These are phyloP conservation scores for Chimonanthus salicifolius DNA, from an alignment of 164 flowering plant species.

Conservation along the genomic window DNA sequence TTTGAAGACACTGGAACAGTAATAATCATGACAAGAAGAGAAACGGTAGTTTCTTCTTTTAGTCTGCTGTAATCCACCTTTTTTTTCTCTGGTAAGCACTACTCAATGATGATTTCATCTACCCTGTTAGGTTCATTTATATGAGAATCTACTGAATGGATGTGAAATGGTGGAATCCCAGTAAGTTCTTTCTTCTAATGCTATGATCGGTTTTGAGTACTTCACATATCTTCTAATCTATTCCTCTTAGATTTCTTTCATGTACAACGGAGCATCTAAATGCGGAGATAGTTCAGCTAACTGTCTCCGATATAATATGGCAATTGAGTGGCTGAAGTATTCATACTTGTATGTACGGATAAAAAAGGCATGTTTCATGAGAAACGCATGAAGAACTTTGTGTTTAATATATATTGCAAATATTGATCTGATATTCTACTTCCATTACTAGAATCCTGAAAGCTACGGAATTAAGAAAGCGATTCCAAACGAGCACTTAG, in stretches of 20 bases:
- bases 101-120: slow-evolving; percentile 1
- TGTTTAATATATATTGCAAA: slow-evolving; percentile 1
- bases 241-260: slow-evolving; percentile 62
- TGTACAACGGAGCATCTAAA: slow-evolving; percentile 89
- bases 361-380: slow-evolving; percentile 64
- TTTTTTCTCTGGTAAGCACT: neutral
- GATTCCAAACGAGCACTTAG: slow-evolving; percentile 46
- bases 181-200: slow-evolving; percentile 36
- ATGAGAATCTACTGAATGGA: slow-evolving; percentile 91
- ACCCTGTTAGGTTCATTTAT: slow-evolving; percentile 72
- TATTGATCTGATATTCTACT: slow-evolving; percentile 13
- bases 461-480: slow-evolving; percentile 63
- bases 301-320: slow-evolving; percentile 72
- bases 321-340: slow-evolving; percentile 97
- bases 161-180: slow-evolving; percentile 96
- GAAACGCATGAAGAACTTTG: neutral
- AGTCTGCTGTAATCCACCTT: neutral
- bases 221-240: slow-evolving; percentile 2
- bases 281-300: slow-evolving; percentile 95
- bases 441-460: slow-evolving; percentile 65
- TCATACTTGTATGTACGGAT: slow-evolving; percentile 86
- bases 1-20: slow-evolving; percentile 95
- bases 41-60: slow-evolving; percentile 47
- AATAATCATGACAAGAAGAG: slow-evolving; percentile 94
- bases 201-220: neutral